Evolutionary conservation across 2,329 filamentous ascomycete species (phyloP), one percentile per base, ranked within the genome.

Genomic region (Mycogone perniciosa): DNA sequence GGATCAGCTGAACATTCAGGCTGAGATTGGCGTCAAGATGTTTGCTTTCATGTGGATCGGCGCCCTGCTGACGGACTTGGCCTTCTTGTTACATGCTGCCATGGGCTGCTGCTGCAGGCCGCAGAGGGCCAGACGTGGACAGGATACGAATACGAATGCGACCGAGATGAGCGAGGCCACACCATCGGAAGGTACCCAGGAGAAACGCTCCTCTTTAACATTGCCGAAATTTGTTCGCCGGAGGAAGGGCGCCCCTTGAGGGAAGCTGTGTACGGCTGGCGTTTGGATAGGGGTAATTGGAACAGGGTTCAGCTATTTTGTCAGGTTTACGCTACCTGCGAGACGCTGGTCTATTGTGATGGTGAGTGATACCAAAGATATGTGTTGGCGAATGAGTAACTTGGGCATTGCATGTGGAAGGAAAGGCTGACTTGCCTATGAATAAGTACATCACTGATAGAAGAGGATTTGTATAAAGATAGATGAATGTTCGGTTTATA

Each of bases 21-120:
- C 85, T 3, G 70, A 77, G 3, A 72, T 95, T 33, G 90, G 90
- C 5, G 69, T 66, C 34, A 77, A 81, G 57, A 91, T 95, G 86
- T 80, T 95, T 61, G 86, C 73, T 0, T 95, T 95, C 63, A 92
- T 95, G 85, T 97, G 92, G 91, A 79, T 89, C 30, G 88, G 85
- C 0, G 78, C 83, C 0, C 80, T 75, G 0, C 80, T 85, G 54
- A 79, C 81, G 1, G 69, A 89, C 5, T 62, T 91, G 20, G 85
- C 85, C 0, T 91, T 88, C 60, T 64, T 86, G 31, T 73, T 95
- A 20, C 88, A 95, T 66, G 72, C 86, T 30, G 81, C 84, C 31
- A 77, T 92, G 67, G 88, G 85, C 59, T 96, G 89, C 67, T 95
- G 88, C 66, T 88, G 85, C 62, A 64, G 58, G 38, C 68, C 68